These are phyloP conservation scores for Metschnikowia borealis DNA, from an alignment of 805 yeast species.

Conservation along the genomic window DNA sequence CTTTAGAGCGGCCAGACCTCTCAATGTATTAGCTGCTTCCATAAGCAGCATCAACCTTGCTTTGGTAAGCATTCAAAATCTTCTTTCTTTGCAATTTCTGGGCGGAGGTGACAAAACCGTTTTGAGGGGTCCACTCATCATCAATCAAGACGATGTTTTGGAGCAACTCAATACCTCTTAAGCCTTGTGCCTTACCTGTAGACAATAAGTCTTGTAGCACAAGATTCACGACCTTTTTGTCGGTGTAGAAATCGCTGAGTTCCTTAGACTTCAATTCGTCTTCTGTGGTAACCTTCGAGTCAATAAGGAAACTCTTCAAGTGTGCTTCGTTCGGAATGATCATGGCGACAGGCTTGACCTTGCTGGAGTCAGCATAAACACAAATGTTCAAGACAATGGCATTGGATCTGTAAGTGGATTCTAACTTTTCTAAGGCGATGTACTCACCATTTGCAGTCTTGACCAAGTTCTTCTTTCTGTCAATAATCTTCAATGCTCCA, in stretches of 20 bases:
- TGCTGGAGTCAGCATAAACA: slow-evolving; percentile 84
- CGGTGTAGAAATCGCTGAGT: slow-evolving; percentile 48
- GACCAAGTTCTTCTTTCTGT: slow-evolving; percentile 92
- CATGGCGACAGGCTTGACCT: slow-evolving; percentile 90
- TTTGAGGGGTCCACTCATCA: slow-evolving; percentile 97
- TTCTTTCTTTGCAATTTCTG: slow-evolving; percentile 93
- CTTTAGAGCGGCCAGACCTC: not conserved
- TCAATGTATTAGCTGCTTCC: not conserved
- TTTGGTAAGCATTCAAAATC: slow-evolving; percentile 67
- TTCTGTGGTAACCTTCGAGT: slow-evolving; percentile 46
- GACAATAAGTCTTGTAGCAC: slow-evolving; percentile 57
- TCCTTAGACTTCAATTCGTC: slow-evolving; percentile 42
- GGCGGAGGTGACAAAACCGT: slow-evolving; percentile 90
- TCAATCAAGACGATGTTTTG: slow-evolving; percentile 74
- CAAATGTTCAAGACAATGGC: slow-evolving; percentile 74
- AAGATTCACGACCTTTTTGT: slow-evolving; percentile 51
- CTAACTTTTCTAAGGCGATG: slow-evolving; percentile 93
- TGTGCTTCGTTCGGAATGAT: slow-evolving; percentile 75
- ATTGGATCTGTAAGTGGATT: slow-evolving; percentile 84
- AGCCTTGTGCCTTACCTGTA: slow-evolving; percentile 79
- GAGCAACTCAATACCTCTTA: slow-evolving; percentile 80
- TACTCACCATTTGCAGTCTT: slow-evolving; percentile 97
- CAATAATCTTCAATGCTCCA: slow-evolving; percentile 81
- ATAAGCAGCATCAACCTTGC: slow-evolving; percentile 66
- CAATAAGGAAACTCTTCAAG: slow-evolving; percentile 53